Conservation (phyloP, 805 yeast genomes). For the Schwanniomyces vanrijiae region DNA sequence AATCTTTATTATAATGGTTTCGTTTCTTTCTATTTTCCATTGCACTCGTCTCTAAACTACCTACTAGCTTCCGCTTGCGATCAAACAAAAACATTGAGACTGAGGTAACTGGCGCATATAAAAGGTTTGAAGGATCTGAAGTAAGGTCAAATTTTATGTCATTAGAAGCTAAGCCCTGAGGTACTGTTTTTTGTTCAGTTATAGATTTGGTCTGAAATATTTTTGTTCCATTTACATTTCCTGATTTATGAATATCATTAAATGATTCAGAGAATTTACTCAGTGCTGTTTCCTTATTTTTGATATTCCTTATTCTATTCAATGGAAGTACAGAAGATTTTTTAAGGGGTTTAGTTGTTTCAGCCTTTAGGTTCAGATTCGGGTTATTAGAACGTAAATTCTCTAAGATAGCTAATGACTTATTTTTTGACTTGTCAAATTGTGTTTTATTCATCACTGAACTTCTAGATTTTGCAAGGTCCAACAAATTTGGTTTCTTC, state of each 20-base stretch:
- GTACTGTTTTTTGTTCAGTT: neutral
- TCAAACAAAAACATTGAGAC: conserved; percentile 17
- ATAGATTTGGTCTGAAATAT: neutral
- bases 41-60: conserved; percentile 1
- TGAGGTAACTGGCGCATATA: conserved; percentile 11
- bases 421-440: neutral
- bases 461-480: neutral
- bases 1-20: conserved; percentile 16
- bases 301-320: neutral
- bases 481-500: neutral
- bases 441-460: neutral
- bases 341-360: neutral
- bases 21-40: conserved; percentile 17
- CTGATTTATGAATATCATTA: neutral
- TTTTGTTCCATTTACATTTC: neutral
- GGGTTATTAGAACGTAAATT: conserved; percentile 1
- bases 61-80: conserved; percentile 1
- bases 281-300: neutral
- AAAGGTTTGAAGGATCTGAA: conserved; percentile 6
- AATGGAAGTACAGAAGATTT: neutral
- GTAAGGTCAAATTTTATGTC: neutral
- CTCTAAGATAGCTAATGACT: conserved; percentile 4
- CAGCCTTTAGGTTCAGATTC: neutral
- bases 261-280: neutral
- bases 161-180: neutral